Percentiles rank a stretch among this genome's conserved stretches.
Evolutionary conservation across 1,284 basidiomycete genomes (phyloP).

Genomic region (Sanghuangporus sanghuang): DNA sequence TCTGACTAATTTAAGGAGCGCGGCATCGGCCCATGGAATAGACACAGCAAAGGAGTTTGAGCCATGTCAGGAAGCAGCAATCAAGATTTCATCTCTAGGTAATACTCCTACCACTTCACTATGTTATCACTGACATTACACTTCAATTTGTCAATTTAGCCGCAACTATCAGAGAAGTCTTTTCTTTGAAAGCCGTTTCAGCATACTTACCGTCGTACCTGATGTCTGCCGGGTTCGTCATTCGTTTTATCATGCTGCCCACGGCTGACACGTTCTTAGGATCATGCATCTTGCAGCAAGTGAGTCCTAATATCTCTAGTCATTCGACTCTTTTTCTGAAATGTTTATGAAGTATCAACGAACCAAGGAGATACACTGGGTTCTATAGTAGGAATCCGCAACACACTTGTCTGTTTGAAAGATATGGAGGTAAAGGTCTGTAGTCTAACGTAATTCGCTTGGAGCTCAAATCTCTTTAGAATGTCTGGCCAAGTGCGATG

Average conservation of each 20-base stretch:
- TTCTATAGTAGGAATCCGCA: constrained; percentile 59
- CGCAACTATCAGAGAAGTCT: constrained; percentile 1
- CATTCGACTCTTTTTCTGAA: too few relatives aligned
- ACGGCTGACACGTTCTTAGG: constrained; percentile 32
- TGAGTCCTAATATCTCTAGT: constrained; percentile 30
- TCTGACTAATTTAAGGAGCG: neutral
- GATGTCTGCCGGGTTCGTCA: constrained; percentile 63
- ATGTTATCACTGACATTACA: neutral
- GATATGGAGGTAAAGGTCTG: constrained; percentile 57
- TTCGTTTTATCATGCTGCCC: constrained; percentile 8
- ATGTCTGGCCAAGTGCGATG: constrained; percentile 67
- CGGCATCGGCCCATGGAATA: constrained; percentile 18
- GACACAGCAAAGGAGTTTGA: constrained; percentile 58
- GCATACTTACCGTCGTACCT: constrained; percentile 70
- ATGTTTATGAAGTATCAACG: constrained; percentile 48
- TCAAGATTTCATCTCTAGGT: constrained; percentile 69
- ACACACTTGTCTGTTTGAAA: constrained; percentile 62
- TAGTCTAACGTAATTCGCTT: neutral
- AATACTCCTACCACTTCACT: constrained; percentile 19
- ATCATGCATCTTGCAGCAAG: constrained; percentile 82
- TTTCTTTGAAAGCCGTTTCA: constrained; percentile 39
- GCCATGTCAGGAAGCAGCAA: constrained; percentile 71
- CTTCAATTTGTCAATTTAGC: neutral
- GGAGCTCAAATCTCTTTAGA: constrained; percentile 20
- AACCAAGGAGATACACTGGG: constrained; percentile 59